Percentiles rank a stretch among this genome's conserved stretches.
Conservation (phyloP, 2,329 filamentous ascomycete species). For the Penicillium sp. region DNA sequence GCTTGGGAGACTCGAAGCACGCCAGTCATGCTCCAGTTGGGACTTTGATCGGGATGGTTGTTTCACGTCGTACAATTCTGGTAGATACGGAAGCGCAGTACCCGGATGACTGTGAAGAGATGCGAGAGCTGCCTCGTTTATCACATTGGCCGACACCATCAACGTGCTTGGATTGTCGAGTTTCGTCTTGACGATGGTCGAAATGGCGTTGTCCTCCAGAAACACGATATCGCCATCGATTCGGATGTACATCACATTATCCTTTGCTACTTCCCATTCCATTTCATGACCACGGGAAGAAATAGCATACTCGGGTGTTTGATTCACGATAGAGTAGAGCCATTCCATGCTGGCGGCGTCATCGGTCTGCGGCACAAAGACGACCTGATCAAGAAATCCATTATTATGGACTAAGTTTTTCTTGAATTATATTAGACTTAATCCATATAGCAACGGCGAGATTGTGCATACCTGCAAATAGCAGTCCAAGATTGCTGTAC, state of each 20-base stretch:
- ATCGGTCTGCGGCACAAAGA: conserved; percentile 42
- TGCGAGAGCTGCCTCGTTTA: conserved; percentile 55
- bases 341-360: conserved; percentile 35
- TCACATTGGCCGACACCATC: conserved; percentile 55
- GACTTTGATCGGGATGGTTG: conserved; percentile 16
- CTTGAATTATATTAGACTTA: conserved; percentile 12
- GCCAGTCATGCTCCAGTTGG: conserved; percentile 27
- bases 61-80: conserved; percentile 37
- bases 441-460: too few relatives aligned
- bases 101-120: conserved; percentile 55
- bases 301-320: conserved; percentile 29
- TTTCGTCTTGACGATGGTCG: conserved; percentile 53
- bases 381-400: conserved; percentile 42
- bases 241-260: conserved; percentile 39
- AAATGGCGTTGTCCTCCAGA: conserved; percentile 47
- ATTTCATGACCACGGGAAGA: conserved; percentile 8
- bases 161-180: conserved; percentile 51
- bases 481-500: conserved; percentile 40
- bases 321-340: conserved; percentile 31
- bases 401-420: conserved; percentile 39
- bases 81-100: conserved; percentile 53
- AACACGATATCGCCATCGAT: conserved; percentile 46
- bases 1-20: conserved; percentile 30
- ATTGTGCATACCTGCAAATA: conserved; percentile 36
- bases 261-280: conserved; percentile 16